Base-by-base conservation (phyloP, 1,139 yeast species). In the Zygotorulaspora mrakii region DNA sequence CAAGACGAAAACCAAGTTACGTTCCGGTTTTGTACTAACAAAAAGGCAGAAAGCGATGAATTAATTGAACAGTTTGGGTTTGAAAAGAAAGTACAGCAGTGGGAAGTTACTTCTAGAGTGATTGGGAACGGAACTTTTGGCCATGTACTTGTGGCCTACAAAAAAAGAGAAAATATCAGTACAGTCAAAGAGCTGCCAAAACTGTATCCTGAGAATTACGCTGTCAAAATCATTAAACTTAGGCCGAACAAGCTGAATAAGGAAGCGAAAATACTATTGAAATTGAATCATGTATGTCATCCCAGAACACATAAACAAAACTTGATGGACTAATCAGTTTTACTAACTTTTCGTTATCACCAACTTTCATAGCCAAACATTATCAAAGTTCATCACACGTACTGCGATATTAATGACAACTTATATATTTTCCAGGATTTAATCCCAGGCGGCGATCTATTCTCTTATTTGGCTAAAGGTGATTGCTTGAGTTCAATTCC, bases 111-210 rank as follows among this genome's bases (percentile, higher is more conserved):
- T 2, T 57, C 68, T 4, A 65, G 68, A 24, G 52, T 73, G 2
- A 56, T 79, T 21, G 86, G 86, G 0, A 63, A 66, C 31, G 87
- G 87, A 0, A 73, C 83, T 0, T 79, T 77, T 66, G 85, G 85
- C 1, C 68, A 71, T 31, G 83, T 73, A 36, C 37, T 59, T 33
- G 50, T 52, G 13, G 55, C 58, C 6, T 44, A 43, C 22, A 47
- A 44, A 20, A 36, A 39, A 3, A 23, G 14, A 4, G 33, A 31
- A 4, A 26, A 31, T 17, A 30, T 8, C 6, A 18, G 18, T n/a
- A 26, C 21, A 21, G 8, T n/a, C 26, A 33, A 31, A 30, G 30
- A 27, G 12, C 21, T 14, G 3, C 16, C 32, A 6, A 38, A 27
- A 50, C 54, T 67, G 21, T 66, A 70, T 3, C 47, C 53, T 18